Evolutionary conservation across 768 basidiomycete species (phyloP), one percentile per base, ranked within the genome.

Genomic region (Mrakia frigida): DNA sequence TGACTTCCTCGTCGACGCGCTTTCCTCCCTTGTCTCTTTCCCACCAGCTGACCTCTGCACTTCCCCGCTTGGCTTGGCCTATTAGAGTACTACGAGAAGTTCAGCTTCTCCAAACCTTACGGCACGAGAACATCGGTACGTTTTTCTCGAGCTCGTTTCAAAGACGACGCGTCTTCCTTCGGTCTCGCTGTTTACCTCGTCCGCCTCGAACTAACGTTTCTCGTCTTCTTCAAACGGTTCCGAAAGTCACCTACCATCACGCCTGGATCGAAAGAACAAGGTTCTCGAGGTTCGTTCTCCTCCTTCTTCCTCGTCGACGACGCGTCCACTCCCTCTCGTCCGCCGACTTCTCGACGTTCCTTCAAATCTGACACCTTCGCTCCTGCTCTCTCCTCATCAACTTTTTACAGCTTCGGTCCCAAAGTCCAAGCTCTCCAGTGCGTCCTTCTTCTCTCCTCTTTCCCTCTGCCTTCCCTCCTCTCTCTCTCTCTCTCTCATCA

Each of bases 241-340:
- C n/a, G n/a, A n/a, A n/a, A 69, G 74, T 98, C 78, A 93, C 92
- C 6, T 97, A 97, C 81, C 96, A 98, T 82, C 94, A 96, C 81
- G 89, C 94, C 0, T 98, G 94, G 94, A 87, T 98, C 33, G 94
- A 98, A 82, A 86, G 87, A 0, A 88, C 87, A 74, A 90, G 90
- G 77, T 96, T 97, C 84, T 95, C 93, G 2, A 79, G 79, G 82
- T 82, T 60, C 74, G 81, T 60, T 23, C 37, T 59, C 56, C n/a
- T 56, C 56, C 0, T 41, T 28, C 18, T 74, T 14, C 39, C 39
- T 46, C 21, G 25, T 41, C 11, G 9, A 72, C 25, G 31, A 75
- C 25, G 31, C 33, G 59, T 39, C 53, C 63, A 14, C 11, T 50
- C 21, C 2, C 43, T 46, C 43, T 46, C 43, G 14, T 14, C 43